Conservation (phyloP, 768 basidiomycete genomes). For the Auriscalpium orientale region DNA sequence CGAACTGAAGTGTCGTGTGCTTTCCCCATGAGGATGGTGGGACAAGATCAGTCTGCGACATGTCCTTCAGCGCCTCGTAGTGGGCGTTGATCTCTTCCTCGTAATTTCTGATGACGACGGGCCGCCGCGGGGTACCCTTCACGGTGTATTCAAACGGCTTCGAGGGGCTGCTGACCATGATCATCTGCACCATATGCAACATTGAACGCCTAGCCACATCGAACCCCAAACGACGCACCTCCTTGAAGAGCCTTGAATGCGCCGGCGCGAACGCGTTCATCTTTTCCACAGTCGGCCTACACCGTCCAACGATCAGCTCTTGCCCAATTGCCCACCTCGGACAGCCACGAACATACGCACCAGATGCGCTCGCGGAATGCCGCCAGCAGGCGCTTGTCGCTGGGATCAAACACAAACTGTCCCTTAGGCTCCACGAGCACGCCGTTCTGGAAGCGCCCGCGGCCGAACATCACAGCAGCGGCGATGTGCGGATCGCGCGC, state of each 20-base stretch:
- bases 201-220: neutral
- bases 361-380: slow-evolving; percentile 18
- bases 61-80: slow-evolving; percentile 28
- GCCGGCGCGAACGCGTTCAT: slow-evolving; percentile 35
- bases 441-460: slow-evolving; percentile 25
- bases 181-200: slow-evolving; percentile 27
- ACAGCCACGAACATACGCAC: neutral
- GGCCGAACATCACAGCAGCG: slow-evolving; percentile 26
- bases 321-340: neutral
- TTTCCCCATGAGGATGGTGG: slow-evolving; percentile 22
- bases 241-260: slow-evolving; percentile 40
- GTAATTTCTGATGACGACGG: slow-evolving; percentile 30
- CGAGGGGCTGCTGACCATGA: slow-evolving; percentile 29
- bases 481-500: slow-evolving; percentile 22
- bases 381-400: slow-evolving; percentile 16
- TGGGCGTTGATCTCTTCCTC: slow-evolving; percentile 32
- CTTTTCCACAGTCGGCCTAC: slow-evolving; percentile 34
- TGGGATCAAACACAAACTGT: slow-evolving; percentile 18
- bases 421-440: slow-evolving; percentile 26
- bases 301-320: neutral
- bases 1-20: slow-evolving; percentile 21
- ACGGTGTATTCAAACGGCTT: slow-evolving; percentile 37
- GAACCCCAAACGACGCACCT: slow-evolving; percentile 21
- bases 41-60: slow-evolving; percentile 22
- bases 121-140: slow-evolving; percentile 33